Conservation (phyloP, 2,329 filamentous ascomycete species). For the Fusarium sp. region DNA sequence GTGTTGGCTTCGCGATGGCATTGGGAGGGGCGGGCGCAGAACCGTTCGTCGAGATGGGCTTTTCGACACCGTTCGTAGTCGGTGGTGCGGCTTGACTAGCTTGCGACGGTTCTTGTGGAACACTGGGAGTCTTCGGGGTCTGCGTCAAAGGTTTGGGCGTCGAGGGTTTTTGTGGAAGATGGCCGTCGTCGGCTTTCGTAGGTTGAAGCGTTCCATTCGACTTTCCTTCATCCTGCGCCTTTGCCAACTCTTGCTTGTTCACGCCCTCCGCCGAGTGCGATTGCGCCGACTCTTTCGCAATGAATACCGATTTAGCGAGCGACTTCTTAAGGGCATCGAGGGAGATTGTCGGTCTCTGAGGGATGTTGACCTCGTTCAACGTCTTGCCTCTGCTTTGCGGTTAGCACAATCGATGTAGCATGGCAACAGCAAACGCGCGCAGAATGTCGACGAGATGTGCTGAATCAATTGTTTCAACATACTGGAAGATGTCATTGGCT, state of each 20-base stretch:
- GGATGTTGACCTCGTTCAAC: conserved; percentile 66
- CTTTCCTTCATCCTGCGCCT: conserved; percentile 24
- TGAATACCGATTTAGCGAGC: conserved; percentile 47
- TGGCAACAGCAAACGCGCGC: conserved; percentile 31
- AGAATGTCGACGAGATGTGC: conserved; percentile 30
- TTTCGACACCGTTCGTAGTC: conserved; percentile 19
- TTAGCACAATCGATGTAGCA: conserved; percentile 39
- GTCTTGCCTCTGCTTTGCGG: conserved; percentile 51
- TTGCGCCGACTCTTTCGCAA: conserved; percentile 28
- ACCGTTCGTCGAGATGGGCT: conserved; percentile 20
- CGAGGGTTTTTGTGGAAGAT: conserved; percentile 14
- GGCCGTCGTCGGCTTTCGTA: conserved; percentile 23
- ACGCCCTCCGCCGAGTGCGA: conserved; percentile 19
- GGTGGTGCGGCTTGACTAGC: conserved; percentile 3
- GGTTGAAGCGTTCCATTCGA: conserved; percentile 17
- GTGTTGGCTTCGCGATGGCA: conserved; percentile 1
- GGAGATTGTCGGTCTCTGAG: conserved; percentile 59
- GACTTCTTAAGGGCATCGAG: conserved; percentile 58
- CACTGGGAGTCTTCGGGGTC: conserved; percentile 8
- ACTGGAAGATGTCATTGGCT: conserved; percentile 70
- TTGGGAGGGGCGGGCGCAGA: conserved; percentile 17
- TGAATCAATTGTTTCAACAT: conserved; percentile 52
- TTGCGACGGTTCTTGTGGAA: not conserved
- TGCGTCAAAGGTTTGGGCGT: conserved; percentile 29
- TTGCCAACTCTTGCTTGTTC: conserved; percentile 17